These are phyloP conservation scores for Trametes cingulata DNA, from an alignment of 768 basidiomycete species.

Conservation along the genomic window DNA sequence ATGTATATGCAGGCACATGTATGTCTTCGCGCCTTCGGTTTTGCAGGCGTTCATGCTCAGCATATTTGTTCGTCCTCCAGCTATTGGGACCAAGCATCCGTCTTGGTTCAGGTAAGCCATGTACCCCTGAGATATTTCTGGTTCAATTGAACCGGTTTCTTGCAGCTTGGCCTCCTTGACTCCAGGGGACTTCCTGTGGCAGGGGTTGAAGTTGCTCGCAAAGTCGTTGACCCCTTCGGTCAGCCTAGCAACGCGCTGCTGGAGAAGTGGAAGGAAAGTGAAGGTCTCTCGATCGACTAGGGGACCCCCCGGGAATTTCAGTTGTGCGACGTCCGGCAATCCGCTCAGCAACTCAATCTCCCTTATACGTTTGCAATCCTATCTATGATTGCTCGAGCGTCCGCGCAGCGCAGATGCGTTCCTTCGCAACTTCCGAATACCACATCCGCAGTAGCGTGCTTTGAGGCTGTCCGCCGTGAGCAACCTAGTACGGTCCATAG, in stretches of 20 bases:
- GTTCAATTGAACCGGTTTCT: neutral
- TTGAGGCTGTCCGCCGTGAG: too few species aligned
- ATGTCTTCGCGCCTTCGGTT: conserved; percentile 11
- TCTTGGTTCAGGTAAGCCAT: conserved; percentile 40
- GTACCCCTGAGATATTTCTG: neutral
- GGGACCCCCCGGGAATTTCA: too few species aligned
- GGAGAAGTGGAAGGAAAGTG: conserved; percentile 38
- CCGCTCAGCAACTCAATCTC: too few species aligned
- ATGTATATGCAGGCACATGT: conserved; percentile 31
- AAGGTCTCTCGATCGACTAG: conserved; percentile 35
- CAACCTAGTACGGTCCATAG: too few species aligned
- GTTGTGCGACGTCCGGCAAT: too few species aligned
- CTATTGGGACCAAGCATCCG: conserved; percentile 53
- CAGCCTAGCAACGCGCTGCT: conserved; percentile 41
- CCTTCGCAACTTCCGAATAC: too few species aligned
- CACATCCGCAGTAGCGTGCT: too few species aligned
- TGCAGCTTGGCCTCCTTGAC: conserved; percentile 39
- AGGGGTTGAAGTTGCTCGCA: conserved; percentile 42
- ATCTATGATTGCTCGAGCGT: too few species aligned
- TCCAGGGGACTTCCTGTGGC: conserved; percentile 37
- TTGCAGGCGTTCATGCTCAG: neutral
- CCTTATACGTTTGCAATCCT: too few species aligned
- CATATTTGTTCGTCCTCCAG: conserved; percentile 24
- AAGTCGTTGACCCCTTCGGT: conserved; percentile 44
- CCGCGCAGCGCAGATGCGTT: too few species aligned